These are phyloP conservation scores for Blastobotrys capitulatus DNA, from an alignment of 1,139 yeast genomes.

Conservation along the genomic window DNA sequence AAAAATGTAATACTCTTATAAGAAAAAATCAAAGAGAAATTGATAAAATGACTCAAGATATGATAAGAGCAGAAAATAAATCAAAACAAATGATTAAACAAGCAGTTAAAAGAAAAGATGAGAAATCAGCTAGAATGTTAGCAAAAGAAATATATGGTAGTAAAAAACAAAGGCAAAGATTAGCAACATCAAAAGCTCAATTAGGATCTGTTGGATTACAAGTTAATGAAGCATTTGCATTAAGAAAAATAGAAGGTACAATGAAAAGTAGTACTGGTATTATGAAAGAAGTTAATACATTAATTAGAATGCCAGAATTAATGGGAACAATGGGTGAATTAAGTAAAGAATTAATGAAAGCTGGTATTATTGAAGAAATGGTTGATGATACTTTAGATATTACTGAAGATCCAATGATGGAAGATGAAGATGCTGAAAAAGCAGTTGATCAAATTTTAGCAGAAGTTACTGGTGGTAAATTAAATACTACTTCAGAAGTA, in stretches of 20 bases:
- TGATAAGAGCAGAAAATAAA: constrained; percentile 52
- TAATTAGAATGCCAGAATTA: constrained; percentile 75
- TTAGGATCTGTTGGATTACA: constrained; percentile 82
- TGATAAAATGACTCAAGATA: constrained; percentile 62
- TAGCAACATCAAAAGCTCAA: constrained; percentile 78
- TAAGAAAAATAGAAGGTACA: constrained; percentile 76
- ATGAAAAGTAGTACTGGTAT: constrained; percentile 73
- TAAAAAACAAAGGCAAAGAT: constrained; percentile 65
- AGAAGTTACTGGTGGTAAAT: constrained; percentile 42
- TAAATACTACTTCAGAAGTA: constrained; percentile 35
- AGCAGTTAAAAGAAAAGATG: constrained; percentile 74
- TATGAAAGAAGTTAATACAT: constrained; percentile 82
- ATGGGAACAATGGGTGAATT: constrained; percentile 81
- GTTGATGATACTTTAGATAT: constrained; percentile 82
- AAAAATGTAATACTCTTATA: constrained; percentile 73
- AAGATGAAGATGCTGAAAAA: constrained; percentile 64
- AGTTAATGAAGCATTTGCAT: constrained; percentile 85
- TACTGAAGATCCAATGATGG: constrained; percentile 60
- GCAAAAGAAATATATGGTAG: constrained; percentile 79
- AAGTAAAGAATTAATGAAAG: constrained; percentile 76
- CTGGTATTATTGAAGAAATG: constrained; percentile 95
- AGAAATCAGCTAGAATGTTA: constrained; percentile 66
- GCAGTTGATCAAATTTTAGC: constrained; percentile 57
- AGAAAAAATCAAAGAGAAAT: constrained; percentile 82
- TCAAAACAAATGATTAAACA: constrained; percentile 70